A percentile compares a stretch with the other conserved stretches of the same genome.
These are phyloP conservation scores for Cymbopogon citratus DNA, from an alignment of 176 grass and related monocot genomes.

Conservation along the genomic window DNA sequence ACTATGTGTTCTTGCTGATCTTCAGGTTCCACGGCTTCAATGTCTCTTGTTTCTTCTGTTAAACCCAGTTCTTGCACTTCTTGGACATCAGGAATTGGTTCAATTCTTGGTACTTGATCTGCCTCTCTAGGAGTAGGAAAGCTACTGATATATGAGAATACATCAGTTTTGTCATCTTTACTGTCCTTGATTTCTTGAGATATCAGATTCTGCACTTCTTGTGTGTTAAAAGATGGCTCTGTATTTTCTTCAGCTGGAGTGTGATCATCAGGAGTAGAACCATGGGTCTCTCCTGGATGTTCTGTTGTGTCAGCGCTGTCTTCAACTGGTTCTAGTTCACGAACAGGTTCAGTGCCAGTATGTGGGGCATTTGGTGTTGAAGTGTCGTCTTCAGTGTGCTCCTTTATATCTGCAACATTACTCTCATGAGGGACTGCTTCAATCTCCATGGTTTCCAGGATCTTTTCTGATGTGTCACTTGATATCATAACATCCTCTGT, in stretches of 20 bases:
- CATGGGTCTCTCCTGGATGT: conserved; percentile 14
- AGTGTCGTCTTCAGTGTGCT: conserved; percentile 6
- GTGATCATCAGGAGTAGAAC: conserved; percentile 17
- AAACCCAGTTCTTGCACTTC: conserved; percentile 18
- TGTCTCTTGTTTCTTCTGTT: conserved; percentile 20
- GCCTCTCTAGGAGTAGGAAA: background rate
- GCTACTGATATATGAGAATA: background rate
- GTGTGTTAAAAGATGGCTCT: background rate
- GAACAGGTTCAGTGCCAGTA: conserved; percentile 4
- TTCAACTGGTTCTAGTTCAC: conserved; percentile 20
- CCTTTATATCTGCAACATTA: background rate
- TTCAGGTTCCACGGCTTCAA: background rate
- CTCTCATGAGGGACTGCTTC: conserved; percentile 10
- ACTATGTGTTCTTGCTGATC: conserved; percentile 19
- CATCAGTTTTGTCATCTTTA: conserved; percentile 1
- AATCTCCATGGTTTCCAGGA: conserved; percentile 9
- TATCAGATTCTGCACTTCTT: conserved; percentile 8
- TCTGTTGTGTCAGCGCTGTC: conserved; percentile 13
- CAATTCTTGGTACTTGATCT: conserved; percentile 8
- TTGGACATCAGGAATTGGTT: background rate
- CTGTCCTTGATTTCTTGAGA: conserved; percentile 20
- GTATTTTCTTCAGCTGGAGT: conserved; percentile 22
- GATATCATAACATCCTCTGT: conserved; percentile 1
- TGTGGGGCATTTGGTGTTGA: conserved; percentile 16
- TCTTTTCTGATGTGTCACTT: background rate